Evolutionary conservation across 192 early-diverging fungal genomes (phyloP).

Genomic region (Backusella sp.): DNA sequence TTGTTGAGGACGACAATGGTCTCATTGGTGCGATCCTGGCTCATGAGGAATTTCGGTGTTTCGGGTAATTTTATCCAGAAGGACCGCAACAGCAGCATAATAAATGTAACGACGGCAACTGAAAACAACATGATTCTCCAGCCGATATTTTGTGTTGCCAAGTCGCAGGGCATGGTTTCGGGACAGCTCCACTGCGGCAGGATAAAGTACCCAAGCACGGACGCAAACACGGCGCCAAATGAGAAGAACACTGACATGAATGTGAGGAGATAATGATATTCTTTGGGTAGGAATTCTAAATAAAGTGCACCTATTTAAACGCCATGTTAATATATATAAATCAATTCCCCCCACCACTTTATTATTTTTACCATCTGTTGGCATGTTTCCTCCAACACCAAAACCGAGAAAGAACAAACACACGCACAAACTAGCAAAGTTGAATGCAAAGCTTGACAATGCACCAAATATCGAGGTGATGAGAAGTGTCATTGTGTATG

Average conservation of each 20-base stretch:
- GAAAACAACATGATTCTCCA: constrained; percentile 78
- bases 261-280: constrained; percentile 78
- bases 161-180: constrained; percentile 43
- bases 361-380: constrained; percentile 54
- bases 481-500: constrained; percentile 75
- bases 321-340: neutral
- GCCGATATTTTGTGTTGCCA: constrained; percentile 66
- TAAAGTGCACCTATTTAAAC: constrained; percentile 65
- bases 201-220: constrained; percentile 60
- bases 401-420: constrained; percentile 69
- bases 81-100: constrained; percentile 72
- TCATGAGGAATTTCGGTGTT: constrained; percentile 77
- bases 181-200: constrained; percentile 72
- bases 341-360: too few species aligned
- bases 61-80: constrained; percentile 71
- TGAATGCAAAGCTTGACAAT: constrained; percentile 63
- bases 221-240: constrained; percentile 72
- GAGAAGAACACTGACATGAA: constrained; percentile 86
- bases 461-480: constrained; percentile 72
- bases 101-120: constrained; percentile 57
- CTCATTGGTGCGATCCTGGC: constrained; percentile 59
- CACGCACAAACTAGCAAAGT: constrained; percentile 61
- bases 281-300: constrained; percentile 80
- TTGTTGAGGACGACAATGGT: constrained; percentile 66
- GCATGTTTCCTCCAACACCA: constrained; percentile 72